Evolutionary conservation across 345 rosid species (phyloP).

Genomic region (Populus euphratica): DNA sequence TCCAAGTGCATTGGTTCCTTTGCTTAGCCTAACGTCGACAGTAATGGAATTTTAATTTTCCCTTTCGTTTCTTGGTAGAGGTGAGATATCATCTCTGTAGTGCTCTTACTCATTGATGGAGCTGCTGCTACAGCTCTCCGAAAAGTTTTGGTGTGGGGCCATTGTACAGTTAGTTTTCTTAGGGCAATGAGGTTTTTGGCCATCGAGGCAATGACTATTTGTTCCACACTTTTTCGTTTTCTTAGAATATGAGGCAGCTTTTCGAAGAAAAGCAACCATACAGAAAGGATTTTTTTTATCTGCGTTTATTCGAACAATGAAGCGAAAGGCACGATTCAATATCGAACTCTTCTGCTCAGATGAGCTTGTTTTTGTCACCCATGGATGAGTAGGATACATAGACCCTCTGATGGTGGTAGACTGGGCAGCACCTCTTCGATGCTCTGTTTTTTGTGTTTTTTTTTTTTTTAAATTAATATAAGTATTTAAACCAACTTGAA

Average conservation of each 20-base stretch:
- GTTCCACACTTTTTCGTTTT: neutral
- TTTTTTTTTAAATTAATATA: too few relatives aligned
- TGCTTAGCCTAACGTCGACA: constrained; percentile 63
- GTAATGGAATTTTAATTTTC: constrained; percentile 57
- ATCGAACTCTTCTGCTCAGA: neutral
- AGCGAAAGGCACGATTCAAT: neutral
- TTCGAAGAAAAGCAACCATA: neutral
- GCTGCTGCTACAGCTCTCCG: constrained; percentile 12
- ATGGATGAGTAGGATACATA: too few relatives aligned
- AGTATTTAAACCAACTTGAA: too few relatives aligned
- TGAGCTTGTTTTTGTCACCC: neutral
- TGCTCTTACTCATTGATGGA: neutral
- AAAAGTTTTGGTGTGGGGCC: constrained; percentile 7
- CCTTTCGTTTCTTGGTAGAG: neutral
- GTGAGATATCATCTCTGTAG: neutral
- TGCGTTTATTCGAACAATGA: neutral
- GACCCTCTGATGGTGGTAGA: too few relatives aligned
- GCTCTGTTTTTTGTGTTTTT: too few relatives aligned
- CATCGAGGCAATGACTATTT: neutral
- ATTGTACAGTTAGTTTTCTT: constrained; percentile 10
- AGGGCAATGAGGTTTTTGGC: neutral
- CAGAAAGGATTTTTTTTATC: neutral
- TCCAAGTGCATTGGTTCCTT: constrained; percentile 60
- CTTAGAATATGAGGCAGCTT: neutral
- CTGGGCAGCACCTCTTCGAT: too few relatives aligned